These are phyloP conservation scores for Cercophora newfieldiana DNA, from an alignment of 495 filamentous ascomycete genomes.

Conservation along the genomic window DNA sequence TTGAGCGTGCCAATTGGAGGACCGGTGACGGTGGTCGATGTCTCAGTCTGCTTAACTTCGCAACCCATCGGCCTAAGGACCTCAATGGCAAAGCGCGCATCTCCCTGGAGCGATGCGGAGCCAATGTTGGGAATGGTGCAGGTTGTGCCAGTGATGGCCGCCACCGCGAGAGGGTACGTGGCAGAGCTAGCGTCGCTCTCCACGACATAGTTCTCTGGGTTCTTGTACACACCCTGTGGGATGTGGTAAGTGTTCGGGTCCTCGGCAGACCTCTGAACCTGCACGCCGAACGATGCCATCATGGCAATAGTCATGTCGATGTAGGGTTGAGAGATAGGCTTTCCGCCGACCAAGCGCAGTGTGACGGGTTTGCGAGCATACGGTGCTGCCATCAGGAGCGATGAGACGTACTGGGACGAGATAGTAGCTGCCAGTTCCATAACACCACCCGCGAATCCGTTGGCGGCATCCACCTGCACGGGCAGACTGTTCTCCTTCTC, in stretches of 20 bases:
- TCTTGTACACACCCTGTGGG: constrained; percentile 79
- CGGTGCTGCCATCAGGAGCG: constrained; percentile 93
- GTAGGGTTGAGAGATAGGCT: constrained; percentile 94
- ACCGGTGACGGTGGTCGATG: constrained; percentile 89
- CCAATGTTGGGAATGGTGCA: constrained; percentile 97
- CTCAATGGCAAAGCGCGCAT: constrained; percentile 92
- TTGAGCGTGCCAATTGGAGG: constrained; percentile 72
- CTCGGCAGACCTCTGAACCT: constrained; percentile 57
- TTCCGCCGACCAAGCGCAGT: constrained; percentile 84
- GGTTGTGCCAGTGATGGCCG: constrained; percentile 90
- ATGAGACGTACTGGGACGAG: constrained; percentile 97
- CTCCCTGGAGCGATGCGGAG: constrained; percentile 85
- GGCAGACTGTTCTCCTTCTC: constrained; percentile 81
- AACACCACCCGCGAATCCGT: constrained; percentile 84
- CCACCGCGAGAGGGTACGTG: constrained; percentile 93
- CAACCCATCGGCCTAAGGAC: constrained; percentile 94
- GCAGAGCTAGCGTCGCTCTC: constrained; percentile 98
- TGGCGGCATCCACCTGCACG: constrained; percentile 75
- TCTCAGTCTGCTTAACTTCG: constrained; percentile 76
- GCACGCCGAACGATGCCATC: constrained; percentile 92
- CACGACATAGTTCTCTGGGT: constrained; percentile 83
- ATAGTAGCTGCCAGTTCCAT: constrained; percentile 93
- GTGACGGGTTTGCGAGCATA: constrained; percentile 94
- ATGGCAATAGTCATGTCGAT: constrained; percentile 99
- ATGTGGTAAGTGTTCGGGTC: constrained; percentile 94